Evolutionary conservation across 2,329 filamentous ascomycete species (phyloP), one percentile per base, ranked within the genome.

Genomic region (Colletotrichum graminicola): DNA sequence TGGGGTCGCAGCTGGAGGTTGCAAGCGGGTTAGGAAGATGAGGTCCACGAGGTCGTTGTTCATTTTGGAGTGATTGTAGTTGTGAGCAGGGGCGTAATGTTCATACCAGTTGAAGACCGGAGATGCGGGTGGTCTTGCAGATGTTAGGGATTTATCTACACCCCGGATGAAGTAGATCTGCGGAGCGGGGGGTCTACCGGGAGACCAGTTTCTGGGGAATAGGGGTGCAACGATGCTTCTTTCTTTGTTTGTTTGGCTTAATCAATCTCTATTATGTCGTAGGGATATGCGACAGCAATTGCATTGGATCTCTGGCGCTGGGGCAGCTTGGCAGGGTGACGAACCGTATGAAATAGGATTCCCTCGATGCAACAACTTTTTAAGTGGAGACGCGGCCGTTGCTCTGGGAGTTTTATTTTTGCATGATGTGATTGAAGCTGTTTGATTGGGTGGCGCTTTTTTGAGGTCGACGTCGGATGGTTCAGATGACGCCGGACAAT

Each of bases 21-120:
- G 62, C 10, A 54, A 63, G 67, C 63, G 55, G 23, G 62, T 67
- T 51, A 72, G 62, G 66, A 70, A 71, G 62, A 71, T 64, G 43
- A 71, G 67, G 59, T 75, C 73, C 36, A 64, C 12, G 5, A 75
- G 65, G 52, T 73, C 66, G 26, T 56, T 45, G 45, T 69, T 64
- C 72, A 74, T 74, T 26, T 61, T 71, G 61, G 34, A 54, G 52
- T n/a, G 1, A 29, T 10, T 41, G 47, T 11, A 10, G 45, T 43
- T 23, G 36, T 21, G 47, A 34, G 26, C 8, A 45, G 49, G 36
- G 49, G n/a, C 10, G 21, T 14, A 7, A 23, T 45, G 29, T 65
- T 57, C 62, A 49, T 65, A 65, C 62, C 62, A 47, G 52, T 47
- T 34, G 23, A 56, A 36, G 36, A 34, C 32, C 18, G 7, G 16